Conservation (phyloP, 2,329 filamentous ascomycete genomes). For the Coniochaeta sp. region DNA sequence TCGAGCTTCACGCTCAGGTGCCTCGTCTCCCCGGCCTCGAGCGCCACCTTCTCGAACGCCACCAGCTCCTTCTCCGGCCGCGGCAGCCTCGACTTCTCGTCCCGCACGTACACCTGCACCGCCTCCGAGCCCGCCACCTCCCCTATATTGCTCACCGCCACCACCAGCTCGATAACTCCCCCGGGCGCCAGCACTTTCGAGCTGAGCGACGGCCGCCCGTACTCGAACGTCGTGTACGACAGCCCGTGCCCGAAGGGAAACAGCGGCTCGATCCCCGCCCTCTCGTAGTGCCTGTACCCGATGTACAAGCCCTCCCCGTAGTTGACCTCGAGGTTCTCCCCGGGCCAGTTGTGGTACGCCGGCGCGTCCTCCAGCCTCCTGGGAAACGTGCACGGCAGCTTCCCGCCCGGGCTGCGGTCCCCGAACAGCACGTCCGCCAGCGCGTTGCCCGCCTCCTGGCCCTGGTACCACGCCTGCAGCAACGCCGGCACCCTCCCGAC, state of each 20-base stretch:
- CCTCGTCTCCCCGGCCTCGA: conserved; percentile 49
- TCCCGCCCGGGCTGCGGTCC: conserved; percentile 57
- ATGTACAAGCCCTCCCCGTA: conserved; percentile 70
- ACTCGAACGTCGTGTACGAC: conserved; percentile 64
- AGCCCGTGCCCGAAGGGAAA: conserved; percentile 71
- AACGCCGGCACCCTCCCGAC: conserved; percentile 56
- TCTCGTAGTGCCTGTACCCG: conserved; percentile 68
- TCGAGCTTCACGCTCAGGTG: conserved; percentile 38
- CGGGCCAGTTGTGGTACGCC: conserved; percentile 66
- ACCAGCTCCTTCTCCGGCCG: conserved; percentile 65
- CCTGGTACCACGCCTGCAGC: conserved; percentile 64
- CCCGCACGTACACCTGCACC: conserved; percentile 62
- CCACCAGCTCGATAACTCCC: conserved; percentile 33
- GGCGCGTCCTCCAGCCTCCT: conserved; percentile 57
- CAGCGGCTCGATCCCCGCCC: conserved; percentile 47
- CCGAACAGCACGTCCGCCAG: conserved; percentile 62
- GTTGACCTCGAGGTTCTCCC: conserved; percentile 58
- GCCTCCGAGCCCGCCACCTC: conserved; percentile 50
- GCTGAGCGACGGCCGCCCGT: conserved; percentile 48
- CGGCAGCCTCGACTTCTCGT: conserved; percentile 53
- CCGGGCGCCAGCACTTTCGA: conserved; percentile 29
- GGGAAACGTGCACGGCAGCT: conserved; percentile 65
- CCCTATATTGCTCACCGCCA: conserved; percentile 50
- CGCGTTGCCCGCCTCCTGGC: conserved; percentile 62
- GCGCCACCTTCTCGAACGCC: conserved; percentile 58